Conservation (phyloP, 1,139 yeast genomes). For the Candida smagusa region DNA sequence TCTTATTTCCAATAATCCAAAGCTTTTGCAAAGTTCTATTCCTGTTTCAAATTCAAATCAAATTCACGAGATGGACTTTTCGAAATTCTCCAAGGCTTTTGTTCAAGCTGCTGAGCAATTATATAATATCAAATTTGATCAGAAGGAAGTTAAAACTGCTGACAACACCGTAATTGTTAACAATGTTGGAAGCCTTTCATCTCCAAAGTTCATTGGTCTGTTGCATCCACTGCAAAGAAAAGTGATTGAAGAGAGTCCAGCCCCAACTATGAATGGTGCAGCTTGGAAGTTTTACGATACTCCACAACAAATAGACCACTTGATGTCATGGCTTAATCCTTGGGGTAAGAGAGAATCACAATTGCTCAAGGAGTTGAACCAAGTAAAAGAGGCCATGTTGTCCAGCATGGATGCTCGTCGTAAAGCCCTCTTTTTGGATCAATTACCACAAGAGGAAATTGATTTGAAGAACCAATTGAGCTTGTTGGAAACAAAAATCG, state of each 20-base stretch:
- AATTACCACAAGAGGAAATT: constrained; percentile 39
- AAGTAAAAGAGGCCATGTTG: constrained; percentile 51
- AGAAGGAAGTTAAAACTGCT: constrained; percentile 14
- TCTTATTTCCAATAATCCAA: not conserved
- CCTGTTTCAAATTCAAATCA: not conserved
- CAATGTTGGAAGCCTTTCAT: constrained; percentile 42
- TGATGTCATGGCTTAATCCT: constrained; percentile 67
- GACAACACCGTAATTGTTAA: constrained; percentile 27
- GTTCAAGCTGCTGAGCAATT: constrained; percentile 16
- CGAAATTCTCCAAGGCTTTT: constrained; percentile 15
- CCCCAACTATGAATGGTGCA: constrained; percentile 46
- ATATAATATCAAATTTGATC: constrained; percentile 17
- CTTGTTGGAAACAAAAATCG: constrained; percentile 17
- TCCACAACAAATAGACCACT: constrained; percentile 53
- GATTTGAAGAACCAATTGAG: constrained; percentile 34
- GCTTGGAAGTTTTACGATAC: constrained; percentile 75
- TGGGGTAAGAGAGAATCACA: constrained; percentile 75
- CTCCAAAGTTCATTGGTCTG: constrained; percentile 17
- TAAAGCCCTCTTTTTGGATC: constrained; percentile 46
- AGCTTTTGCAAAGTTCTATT: not conserved
- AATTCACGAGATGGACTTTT: constrained; percentile 12
- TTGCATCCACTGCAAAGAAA: constrained; percentile 57
- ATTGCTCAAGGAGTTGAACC: constrained; percentile 59
- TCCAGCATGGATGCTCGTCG: constrained; percentile 60
- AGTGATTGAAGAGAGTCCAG: constrained; percentile 63